Conservation (phyloP, 176 grass and related monocot species). For the Musa troglodytarum region DNA sequence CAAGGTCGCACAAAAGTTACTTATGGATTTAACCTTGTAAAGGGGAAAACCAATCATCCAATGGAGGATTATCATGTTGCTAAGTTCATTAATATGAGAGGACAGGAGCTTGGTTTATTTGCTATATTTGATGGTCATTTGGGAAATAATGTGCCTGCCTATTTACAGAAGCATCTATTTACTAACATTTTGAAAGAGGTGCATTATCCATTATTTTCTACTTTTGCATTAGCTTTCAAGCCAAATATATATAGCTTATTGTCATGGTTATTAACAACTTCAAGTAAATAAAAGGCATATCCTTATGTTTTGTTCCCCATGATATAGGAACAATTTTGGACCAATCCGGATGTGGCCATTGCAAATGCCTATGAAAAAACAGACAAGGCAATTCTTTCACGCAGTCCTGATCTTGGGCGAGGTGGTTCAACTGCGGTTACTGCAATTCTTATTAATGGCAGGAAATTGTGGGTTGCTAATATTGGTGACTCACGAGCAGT, state of each 20-base stretch:
- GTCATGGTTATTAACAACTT: background rate
- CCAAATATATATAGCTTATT: background rate
- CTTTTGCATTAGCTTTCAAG: background rate
- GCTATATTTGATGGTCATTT: constrained; percentile 49
- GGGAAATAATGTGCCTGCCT: constrained; percentile 33
- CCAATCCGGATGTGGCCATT: constrained; percentile 57
- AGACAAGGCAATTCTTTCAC: constrained; percentile 67
- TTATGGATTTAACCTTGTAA: constrained; percentile 39
- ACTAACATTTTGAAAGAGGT: constrained; percentile 40
- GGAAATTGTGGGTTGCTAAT: constrained; percentile 76
- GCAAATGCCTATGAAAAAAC: constrained; percentile 81
- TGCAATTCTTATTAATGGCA: constrained; percentile 66
- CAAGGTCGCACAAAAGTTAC: constrained; percentile 30
- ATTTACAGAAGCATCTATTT: constrained; percentile 47
- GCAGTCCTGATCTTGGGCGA: constrained; percentile 65
- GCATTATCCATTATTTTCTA: background rate
- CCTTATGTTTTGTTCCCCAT: background rate
- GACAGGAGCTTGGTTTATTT: constrained; percentile 33
- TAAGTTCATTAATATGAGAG: constrained; percentile 23
- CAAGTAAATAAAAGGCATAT: background rate
- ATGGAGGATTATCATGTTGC: constrained; percentile 42
- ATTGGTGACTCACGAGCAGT: constrained; percentile 88
- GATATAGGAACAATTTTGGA: constrained; percentile 77
- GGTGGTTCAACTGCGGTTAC: constrained; percentile 65
- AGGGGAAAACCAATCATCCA: constrained; percentile 34